Base-by-base conservation (phyloP, 1,284 basidiomycete genomes). In the Sporisorium reilianum region DNA sequence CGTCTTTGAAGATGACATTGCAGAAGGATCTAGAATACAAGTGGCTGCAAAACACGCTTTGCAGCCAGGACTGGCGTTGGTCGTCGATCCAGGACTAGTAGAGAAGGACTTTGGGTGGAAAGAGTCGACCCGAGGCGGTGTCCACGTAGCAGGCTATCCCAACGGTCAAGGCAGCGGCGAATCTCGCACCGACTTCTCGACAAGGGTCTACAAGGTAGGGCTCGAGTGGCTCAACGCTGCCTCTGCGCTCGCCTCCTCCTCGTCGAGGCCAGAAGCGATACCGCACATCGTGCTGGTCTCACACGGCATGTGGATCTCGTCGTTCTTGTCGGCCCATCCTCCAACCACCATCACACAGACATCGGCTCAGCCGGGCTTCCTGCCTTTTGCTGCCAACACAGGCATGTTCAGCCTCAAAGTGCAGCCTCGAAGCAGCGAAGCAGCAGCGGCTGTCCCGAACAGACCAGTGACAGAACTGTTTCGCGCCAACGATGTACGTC, bases 231-330 rank as follows among this genome's bases (percentile, higher is more conserved):
- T 76, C 34, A n/a, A 41, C 1, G 63, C 62, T 20, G 66, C 63
- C 40, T 49, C 52, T 3, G 5, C 9, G 2, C 51, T 61, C 0
- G 64, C 61, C 20, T 51, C 52, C 0, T 28, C n/a, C 2, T 46
- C 28, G 4, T 26, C 40, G 11, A n/a, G 25, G 20, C 26, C 44
- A 10, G 48, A n/a, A 18, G 3, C 22, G 25, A 22, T 59, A 2
- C 75, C 80, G 12, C 80, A 80, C 41, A 63, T 80, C 5, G 74
- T 83, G 2, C 40, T 82, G 7, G 79, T 83, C 16, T 70, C 73
- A 16, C 81, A 83, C 64, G 81, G 80, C 23, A 77, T 80, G 64
- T 80, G 78, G 79, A 78, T 83, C 62, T 75, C 78, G 3, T 65
- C 74, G 11, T 82, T 80, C 26, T 62, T 83, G 5, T 63, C 56